phyloP scores from a whole-genome alignment of 2,329 filamentous ascomycete species.

The Blumeria graminis region DNA sequence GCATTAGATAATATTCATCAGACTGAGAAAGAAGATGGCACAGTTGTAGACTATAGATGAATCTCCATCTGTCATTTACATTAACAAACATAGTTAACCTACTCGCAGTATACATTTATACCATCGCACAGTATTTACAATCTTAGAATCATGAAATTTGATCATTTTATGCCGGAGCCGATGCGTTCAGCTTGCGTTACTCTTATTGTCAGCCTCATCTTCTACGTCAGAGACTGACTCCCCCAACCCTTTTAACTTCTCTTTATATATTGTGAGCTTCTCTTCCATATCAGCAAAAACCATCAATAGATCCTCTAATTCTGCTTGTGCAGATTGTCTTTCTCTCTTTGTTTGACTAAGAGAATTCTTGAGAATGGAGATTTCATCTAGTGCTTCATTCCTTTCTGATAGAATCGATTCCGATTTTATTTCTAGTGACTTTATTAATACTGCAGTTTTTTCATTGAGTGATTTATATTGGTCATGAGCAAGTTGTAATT shows the following conservation, averaged over 20 bases:
- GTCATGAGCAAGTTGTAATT: conserved; percentile 30
- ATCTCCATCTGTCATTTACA: no score
- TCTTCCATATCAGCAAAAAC: conserved; percentile 63
- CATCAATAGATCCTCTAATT: conserved; percentile 60
- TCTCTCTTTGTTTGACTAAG: conserved; percentile 31
- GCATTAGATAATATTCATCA: no score
- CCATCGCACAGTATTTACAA: no score
- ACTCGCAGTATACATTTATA: no score
- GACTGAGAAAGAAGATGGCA: no score
- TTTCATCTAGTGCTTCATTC: conserved; percentile 16
- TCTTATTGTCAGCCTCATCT: conserved; percentile 27
- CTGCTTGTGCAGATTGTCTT: conserved; percentile 38
- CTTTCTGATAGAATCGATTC: conserved; percentile 14
- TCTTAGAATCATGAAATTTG: no score
- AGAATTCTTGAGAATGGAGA: conserved; percentile 8
- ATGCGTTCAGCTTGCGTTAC: no score
- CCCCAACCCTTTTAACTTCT: conserved; percentile 29
- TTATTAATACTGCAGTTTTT: conserved; percentile 9
- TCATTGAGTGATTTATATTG: conserved; percentile 19
- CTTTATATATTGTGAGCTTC: conserved; percentile 49
- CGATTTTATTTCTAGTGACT: conserved; percentile 21
- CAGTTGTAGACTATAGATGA: no score
- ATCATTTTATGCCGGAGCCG: no score
- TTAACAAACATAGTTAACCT: no score
- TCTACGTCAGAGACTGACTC: conserved; percentile 56